These are phyloP conservation scores for Pisolithus marmoratus DNA, from an alignment of 768 basidiomycete species.

Conservation along the genomic window DNA sequence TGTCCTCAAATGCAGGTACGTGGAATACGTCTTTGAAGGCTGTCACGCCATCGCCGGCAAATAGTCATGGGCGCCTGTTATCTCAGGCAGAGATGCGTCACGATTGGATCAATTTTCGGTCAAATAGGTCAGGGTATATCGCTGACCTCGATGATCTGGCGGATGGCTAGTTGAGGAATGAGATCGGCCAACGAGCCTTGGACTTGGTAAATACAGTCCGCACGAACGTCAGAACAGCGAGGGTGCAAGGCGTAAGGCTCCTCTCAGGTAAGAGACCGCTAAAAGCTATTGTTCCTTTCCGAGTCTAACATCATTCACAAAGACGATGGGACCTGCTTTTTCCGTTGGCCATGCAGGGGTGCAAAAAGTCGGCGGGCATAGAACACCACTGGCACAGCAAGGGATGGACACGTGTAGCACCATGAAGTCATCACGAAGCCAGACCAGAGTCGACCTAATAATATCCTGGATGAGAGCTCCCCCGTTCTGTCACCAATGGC, in stretches of 20 bases:
- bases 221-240: slow-evolving; percentile 57
- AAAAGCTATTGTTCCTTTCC: slow-evolving; percentile 29
- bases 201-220: slow-evolving; percentile 35
- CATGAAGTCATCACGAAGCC: slow-evolving; percentile 36
- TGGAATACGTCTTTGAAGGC: slow-evolving; percentile 42
- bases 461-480: too few species aligned
- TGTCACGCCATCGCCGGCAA: too few species aligned
- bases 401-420: too few species aligned
- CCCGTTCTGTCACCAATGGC: too few species aligned
- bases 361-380: too few species aligned
- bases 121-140: background rate
- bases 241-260: slow-evolving; percentile 40
- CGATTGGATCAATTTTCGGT: background rate
- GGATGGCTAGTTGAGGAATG: slow-evolving; percentile 9
- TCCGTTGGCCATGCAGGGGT: background rate
- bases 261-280: slow-evolving; percentile 30
- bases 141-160: slow-evolving; percentile 16
- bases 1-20: slow-evolving; percentile 25
- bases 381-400: too few species aligned
- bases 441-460: too few species aligned
- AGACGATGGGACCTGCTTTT: background rate
- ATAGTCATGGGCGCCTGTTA: too few species aligned
- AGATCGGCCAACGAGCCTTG: slow-evolving; percentile 5
- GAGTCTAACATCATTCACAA: slow-evolving; percentile 7
- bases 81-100: background rate